Evolutionary conservation across 176 grass and related monocot species (phyloP).

Genomic region (Cenchrus americanus): DNA sequence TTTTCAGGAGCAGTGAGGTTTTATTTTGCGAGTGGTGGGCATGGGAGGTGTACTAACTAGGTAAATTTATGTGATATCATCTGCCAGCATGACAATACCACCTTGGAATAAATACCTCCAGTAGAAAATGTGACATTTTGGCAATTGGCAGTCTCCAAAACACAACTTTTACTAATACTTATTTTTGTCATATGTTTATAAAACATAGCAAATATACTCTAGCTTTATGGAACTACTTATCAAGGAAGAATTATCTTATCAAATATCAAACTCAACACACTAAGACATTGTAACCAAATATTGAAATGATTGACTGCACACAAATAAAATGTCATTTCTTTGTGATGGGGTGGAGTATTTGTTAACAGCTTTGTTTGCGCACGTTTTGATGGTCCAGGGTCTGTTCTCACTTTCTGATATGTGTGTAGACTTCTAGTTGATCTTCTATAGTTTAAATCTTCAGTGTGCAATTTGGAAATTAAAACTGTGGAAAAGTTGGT

Average conservation of each 20-base stretch:
- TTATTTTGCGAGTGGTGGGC: not conserved
- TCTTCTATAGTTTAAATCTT: not conserved
- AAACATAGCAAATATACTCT: not conserved
- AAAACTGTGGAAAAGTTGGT: not conserved
- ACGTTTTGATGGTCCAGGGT: not conserved
- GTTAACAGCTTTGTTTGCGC: not conserved
- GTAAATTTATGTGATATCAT: not conserved
- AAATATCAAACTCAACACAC: not conserved
- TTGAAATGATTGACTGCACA: not conserved
- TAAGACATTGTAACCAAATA: not conserved
- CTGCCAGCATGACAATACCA: not conserved
- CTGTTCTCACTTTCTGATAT: too few species aligned
- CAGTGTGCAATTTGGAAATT: not conserved
- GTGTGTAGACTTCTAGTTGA: conserved; percentile 5
- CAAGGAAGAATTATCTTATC: not conserved
- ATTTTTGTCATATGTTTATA: not conserved
- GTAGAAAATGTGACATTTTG: not conserved
- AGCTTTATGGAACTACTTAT: not conserved
- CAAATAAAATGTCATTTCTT: not conserved
- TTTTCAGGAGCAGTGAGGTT: not conserved
- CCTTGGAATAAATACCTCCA: not conserved
- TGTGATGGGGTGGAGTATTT: not conserved
- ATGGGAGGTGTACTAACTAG: not conserved
- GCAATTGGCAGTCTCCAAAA: not conserved
- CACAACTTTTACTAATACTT: not conserved